Evolutionary conservation across 306 rosid genomes (phyloP), one percentile per base, ranked within the genome.

Genomic region (Hylodesmum podocarpum): DNA sequence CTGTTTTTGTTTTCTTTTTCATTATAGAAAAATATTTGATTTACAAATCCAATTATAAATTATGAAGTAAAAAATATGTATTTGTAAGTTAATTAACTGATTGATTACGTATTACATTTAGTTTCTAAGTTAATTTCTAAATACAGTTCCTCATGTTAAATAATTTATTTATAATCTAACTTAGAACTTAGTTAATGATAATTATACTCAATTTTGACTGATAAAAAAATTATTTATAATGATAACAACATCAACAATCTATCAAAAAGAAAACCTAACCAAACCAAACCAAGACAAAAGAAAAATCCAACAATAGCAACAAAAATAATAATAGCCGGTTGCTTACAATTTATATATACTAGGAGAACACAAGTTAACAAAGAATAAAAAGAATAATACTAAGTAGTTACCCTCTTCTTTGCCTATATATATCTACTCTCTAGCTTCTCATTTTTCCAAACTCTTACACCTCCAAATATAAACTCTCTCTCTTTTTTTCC

Each of bases 361-460:
- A 10, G 28, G 24, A 14, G 53, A 19, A 27, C 63, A 33, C 19
- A 24, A 71, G 65, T 19, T 15, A 66, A 27, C 5, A 22, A 22
- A 2, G 12, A 67, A 67, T 44, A 37, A 7, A 41, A 10, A 4
- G 54, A 36, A 58, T 2, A 41, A 55, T 3, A 6, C 39, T 36
- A 50, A 71, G 57, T 11, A 41, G 22, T 4, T 22, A 53, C 54
- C 68, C 28, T 28, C 61, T 73, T 34, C 36, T 62, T 27, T 44
- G 61, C 34, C 65, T 79, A 75, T 79, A 77, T 71, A 84, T 79
- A 80, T 44, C n/a, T 68, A 29, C 67, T 54, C 63, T 33, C 11
- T 14, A 27, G 57, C 66, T 67, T 44, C 24, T 58, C 6, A 58
- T 63, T 47, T 70, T 75, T 55, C 27, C 73, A 12, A 59, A 25